Evolutionary conservation across 2,329 filamentous ascomycete genomes (phyloP).

Genomic region (Paecilomyces sp.): DNA sequence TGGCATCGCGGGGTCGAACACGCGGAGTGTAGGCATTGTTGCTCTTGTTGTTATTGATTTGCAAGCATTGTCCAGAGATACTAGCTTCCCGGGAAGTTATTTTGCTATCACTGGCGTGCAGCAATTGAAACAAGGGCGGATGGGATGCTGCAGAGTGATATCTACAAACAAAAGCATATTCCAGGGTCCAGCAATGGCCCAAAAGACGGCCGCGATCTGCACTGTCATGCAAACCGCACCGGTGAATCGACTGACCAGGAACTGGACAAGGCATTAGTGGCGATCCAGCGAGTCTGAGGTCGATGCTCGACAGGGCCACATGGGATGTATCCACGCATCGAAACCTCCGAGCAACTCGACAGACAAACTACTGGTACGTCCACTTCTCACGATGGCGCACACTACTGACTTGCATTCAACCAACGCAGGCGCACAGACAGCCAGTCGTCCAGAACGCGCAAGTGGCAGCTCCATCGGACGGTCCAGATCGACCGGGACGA

Average conservation of each 20-base stretch:
- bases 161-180: background rate
- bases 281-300: background rate
- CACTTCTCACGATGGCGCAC: background rate
- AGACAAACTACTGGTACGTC: background rate
- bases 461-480: background rate
- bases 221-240: background rate
- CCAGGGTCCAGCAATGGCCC: background rate
- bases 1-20: no score
- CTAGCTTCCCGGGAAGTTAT: no score
- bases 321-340: background rate
- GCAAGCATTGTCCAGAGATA: background rate
- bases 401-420: background rate
- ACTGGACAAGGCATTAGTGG: background rate
- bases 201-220: background rate
- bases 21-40: background rate
- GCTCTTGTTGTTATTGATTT: background rate
- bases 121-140: background rate
- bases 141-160: background rate
- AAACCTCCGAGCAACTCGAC: background rate
- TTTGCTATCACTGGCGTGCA: no score
- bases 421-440: background rate
- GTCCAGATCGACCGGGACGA: background rate
- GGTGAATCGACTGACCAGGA: background rate
- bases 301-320: background rate
- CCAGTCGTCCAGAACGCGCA: background rate